Conservation (phyloP, 1,284 basidiomycete genomes). For the Ustilago sp. region DNA sequence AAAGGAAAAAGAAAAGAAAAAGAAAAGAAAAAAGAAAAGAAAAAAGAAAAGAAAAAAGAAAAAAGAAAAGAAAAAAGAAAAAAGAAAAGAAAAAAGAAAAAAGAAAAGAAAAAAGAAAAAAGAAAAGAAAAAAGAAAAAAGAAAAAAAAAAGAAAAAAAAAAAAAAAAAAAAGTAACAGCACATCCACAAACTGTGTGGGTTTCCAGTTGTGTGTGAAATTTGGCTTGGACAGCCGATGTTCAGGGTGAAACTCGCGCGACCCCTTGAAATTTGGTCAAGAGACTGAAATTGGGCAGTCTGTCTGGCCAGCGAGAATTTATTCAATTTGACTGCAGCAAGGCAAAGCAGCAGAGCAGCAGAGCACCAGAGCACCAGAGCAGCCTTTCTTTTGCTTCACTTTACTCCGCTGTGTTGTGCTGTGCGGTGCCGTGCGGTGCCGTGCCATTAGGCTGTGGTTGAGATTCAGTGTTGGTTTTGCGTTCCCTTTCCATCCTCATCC, state of each 20-base stretch:
- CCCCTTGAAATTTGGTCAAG: conserved; percentile 1
- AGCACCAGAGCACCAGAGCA: background rate
- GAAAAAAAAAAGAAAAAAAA: background rate
- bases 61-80: too few relatives aligned
- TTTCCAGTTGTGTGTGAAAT: conserved; percentile 5
- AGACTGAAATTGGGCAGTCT: background rate
- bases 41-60: too few relatives aligned
- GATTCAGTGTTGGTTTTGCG: background rate
- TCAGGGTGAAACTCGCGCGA: conserved; percentile 25
- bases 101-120: background rate
- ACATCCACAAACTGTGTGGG: background rate
- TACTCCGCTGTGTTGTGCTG: background rate
- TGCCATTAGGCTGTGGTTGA: background rate
- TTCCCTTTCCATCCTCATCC: background rate
- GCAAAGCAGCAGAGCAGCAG: background rate
- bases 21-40: too few relatives aligned
- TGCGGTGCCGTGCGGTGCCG: background rate
- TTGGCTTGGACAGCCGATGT: conserved; percentile 9
- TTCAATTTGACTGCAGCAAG: background rate
- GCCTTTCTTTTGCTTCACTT: background rate
- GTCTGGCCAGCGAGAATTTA: background rate
- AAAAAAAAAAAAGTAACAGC: background rate
- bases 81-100: too few relatives aligned
- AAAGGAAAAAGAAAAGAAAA: too few relatives aligned
- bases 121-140: too few relatives aligned